Base-by-base conservation (phyloP, 345 rosid genomes). In the Populus nigra region DNA sequence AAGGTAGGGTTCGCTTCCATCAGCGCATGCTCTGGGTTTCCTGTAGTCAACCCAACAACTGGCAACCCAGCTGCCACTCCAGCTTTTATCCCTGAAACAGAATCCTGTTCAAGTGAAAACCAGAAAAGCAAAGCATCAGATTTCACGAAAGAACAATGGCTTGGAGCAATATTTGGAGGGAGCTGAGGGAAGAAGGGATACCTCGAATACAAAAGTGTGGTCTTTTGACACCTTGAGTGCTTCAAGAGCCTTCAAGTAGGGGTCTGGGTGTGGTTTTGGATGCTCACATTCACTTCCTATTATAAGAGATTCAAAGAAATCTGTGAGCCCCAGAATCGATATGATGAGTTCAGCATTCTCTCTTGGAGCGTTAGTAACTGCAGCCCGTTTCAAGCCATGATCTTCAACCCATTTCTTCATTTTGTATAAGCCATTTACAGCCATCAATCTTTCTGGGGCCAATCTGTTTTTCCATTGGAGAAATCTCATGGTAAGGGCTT, bases 1-100 rank as follows among this genome's bases (percentile, higher is more conserved):
- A 85, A 61, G 8, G 63, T 35, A 1, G 86, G 83, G 22, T 83
- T 80, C 6, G 86, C 88, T 75, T 81, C 77, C 35, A 17, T 49
- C 61, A 85, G 76, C 38, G 81, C 29, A 12, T 77, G 43, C 55
- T 77, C 77, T 0, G 84, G 86, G 62, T 87, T 85, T 53, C 90
- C 71, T 5, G 82, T 77, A 4, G 76, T 79, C 11, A 87, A 41
- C 0, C 84, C 90, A 63, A 83, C 77, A 9, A 85, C 88, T 3
- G 84, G 88, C 83, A 87, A 77, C 27, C 88, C 85, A 4, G 89
- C 86, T 17, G 85, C 86, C 23, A 85, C 84, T 71, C 86, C 88
- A 12, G 89, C 88, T 75, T 72, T 83, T 50, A 76, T 85, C 2
- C 90, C 88, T 5, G 88, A 83, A 73, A 79, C 77, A 15, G 87